Percentiles rank a stretch among this genome's conserved stretches.
Evolutionary conservation across 768 basidiomycete species (phyloP).

Genomic region (Trametes gibbosa): DNA sequence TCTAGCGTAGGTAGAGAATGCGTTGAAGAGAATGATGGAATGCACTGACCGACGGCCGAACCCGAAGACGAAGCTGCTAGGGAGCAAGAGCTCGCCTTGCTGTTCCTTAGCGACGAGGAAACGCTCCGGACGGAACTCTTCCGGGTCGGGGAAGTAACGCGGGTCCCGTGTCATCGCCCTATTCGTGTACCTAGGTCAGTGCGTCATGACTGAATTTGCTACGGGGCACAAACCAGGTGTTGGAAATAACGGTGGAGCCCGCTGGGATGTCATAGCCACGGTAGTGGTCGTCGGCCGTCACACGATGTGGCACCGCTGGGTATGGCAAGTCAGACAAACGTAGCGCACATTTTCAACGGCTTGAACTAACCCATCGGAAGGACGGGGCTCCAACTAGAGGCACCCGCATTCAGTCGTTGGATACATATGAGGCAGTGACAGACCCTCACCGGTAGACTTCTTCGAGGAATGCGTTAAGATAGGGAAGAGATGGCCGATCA

Average conservation of each 20-base stretch:
- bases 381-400: constrained; percentile 4
- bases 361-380: constrained; percentile 11
- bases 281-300: constrained; percentile 26
- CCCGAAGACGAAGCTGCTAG: not conserved
- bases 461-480: constrained; percentile 36
- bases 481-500: constrained; percentile 40
- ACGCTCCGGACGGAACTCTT: not conserved
- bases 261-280: constrained; percentile 28
- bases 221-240: constrained; percentile 18
- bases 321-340: not conserved
- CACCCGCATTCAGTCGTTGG: no score
- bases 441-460: constrained; percentile 29
- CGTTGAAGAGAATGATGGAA: not conserved
- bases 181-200: constrained; percentile 31
- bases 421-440: not conserved
- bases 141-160: not conserved
- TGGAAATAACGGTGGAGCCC: constrained; percentile 24
- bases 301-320: constrained; percentile 24
- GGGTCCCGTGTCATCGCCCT: constrained; percentile 28
- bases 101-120: not conserved
- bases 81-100: not conserved
- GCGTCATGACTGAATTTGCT: not conserved
- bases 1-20: not conserved
- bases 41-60: not conserved
- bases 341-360: not conserved